Base-by-base conservation (phyloP, 169 alveolate species). In the Neospora caninum region DNA sequence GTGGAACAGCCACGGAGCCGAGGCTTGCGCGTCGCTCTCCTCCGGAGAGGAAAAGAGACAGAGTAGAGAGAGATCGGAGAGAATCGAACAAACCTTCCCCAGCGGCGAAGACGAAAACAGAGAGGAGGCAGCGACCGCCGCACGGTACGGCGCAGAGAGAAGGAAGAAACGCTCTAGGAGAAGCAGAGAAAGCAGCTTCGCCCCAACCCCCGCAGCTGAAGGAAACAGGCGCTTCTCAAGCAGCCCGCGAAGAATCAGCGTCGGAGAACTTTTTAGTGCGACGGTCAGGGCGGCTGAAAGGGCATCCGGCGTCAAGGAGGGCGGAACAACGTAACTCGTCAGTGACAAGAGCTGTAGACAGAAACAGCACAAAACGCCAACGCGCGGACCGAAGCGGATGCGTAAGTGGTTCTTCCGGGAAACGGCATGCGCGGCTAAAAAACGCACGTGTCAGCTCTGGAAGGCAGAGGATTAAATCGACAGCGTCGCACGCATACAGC, bases 121-220 rank as follows among this genome's bases (percentile, higher is more conserved):
- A 18, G 84, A 31, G n/a, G 43, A 31, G 27, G 45, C 25, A 22
- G 80, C 42, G 16, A n/a, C 84, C 84, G 84, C 43, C 18, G 84
- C 84, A n/a, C 84, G 84, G 16, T 13, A 36, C 84, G 84, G 27
- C 13, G 84, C 49, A 73, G 84, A 73, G 0, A 36, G 13, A 2
- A 82, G 89, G 10, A 82, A 31, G 25, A 82, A 42, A 7, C 89
- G 89, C 41, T 82, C 89, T 6, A 82, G 69, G 16, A 82, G 64
- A 27, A 82, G 89, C 53, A 82, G 67, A 82, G 64, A 42, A 38
- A 82, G 67, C 25, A 82, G 89, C 64, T 82, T 82, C 38, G n/a
- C 53, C 10, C 67, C 64, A 10, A 31, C 67, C 53, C 41, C 89
- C 10, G 64, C n/a, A 13, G 89, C 0, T 1, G 69, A 31, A 18